Evolutionary conservation across 305 asterid genomes (phyloP).

Genomic region (Solanum hybrid): DNA sequence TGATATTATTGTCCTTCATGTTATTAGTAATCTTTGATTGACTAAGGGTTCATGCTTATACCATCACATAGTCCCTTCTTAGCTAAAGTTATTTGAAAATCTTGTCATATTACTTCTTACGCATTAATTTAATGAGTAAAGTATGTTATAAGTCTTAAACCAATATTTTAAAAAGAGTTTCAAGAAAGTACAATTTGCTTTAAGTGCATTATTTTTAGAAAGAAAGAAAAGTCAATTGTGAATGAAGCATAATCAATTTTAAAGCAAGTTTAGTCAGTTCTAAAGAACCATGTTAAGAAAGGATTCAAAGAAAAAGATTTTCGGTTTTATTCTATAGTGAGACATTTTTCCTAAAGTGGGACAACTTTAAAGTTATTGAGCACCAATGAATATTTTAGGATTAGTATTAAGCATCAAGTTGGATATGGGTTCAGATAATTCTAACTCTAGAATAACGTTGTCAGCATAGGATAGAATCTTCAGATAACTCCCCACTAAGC

Average conservation of each 20-base stretch:
- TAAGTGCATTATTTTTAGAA: background rate
- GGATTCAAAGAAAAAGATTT: background rate
- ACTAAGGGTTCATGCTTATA: background rate
- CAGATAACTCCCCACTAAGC: too few species aligned
- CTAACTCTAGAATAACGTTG: too few species aligned
- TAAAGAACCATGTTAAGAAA: background rate
- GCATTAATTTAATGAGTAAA: background rate
- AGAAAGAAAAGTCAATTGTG: background rate
- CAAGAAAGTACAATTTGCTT: background rate
- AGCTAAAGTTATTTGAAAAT: background rate
- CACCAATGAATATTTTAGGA: background rate
- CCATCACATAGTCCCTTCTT: background rate
- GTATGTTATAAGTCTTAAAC: background rate
- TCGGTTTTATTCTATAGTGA: background rate
- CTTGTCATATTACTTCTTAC: background rate
- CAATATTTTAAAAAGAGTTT: background rate
- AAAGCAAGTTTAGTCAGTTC: background rate
- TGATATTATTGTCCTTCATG: background rate
- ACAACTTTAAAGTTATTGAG: background rate
- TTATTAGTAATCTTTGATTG: too few species aligned
- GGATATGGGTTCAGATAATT: background rate
- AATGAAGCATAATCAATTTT: background rate
- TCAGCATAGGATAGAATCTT: too few species aligned
- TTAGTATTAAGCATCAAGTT: background rate
- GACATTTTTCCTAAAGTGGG: background rate